These are phyloP conservation scores for Colletotrichum sp. DNA, from an alignment of 2,329 filamentous ascomycete species.

Conservation along the genomic window DNA sequence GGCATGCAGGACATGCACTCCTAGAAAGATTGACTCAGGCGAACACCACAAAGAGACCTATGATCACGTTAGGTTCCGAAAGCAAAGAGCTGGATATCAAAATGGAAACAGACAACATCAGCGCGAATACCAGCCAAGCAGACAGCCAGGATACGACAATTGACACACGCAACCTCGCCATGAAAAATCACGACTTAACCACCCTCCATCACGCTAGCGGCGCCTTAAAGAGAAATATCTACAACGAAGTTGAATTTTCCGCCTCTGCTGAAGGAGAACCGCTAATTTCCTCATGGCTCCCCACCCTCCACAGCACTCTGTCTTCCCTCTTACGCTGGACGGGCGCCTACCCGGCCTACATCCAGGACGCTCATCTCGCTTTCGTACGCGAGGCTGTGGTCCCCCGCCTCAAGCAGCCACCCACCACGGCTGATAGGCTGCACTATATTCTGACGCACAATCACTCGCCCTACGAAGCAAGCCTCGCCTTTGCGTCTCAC, in stretches of 20 bases:
- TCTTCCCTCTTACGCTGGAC: constrained; percentile 1
- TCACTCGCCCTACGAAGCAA: neutral
- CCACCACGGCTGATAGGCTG: neutral
- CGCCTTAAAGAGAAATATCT: neutral
- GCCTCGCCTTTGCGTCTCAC: neutral
- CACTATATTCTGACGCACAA: constrained; percentile 2
- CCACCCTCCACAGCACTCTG: neutral
- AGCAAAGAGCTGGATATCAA: neutral
- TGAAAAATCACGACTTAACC: neutral
- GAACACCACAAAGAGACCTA: neutral
- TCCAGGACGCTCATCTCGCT: neutral
- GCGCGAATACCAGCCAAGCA: neutral
- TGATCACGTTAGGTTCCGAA: neutral
- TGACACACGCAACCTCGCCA: neutral
- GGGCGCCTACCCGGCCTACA: neutral
- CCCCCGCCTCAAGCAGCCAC: neutral
- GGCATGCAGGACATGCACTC: neutral
- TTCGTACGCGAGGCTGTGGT: neutral
- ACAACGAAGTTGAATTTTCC: neutral
- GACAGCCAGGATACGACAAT: neutral
- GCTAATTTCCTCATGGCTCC: neutral
- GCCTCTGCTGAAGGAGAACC: neutral
- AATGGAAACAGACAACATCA: neutral
- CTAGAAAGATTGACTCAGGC: neutral
- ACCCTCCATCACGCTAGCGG: neutral